Evolutionary conservation across 1,284 basidiomycete genomes (phyloP).

Genomic region (Trichosporon sp.): DNA sequence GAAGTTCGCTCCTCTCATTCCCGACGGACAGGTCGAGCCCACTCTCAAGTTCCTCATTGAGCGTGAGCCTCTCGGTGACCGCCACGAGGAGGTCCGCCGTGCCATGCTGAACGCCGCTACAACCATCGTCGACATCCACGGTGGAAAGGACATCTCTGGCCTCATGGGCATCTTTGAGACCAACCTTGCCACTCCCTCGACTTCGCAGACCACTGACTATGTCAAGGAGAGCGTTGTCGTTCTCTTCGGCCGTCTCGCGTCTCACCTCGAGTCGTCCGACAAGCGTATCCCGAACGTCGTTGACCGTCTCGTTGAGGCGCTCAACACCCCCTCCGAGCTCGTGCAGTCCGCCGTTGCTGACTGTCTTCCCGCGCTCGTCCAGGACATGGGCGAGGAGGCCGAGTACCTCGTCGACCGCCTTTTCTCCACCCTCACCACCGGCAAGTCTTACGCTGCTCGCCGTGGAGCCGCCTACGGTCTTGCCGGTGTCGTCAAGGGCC

Average conservation of each 20-base stretch:
- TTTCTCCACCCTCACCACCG: slow-evolving; percentile 73
- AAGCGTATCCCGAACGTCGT: slow-evolving; percentile 79
- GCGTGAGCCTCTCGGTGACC: slow-evolving; percentile 85
- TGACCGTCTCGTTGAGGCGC: slow-evolving; percentile 83
- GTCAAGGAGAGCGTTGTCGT: slow-evolving; percentile 96
- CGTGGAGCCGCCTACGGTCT: slow-evolving; percentile 96
- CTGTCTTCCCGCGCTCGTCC: slow-evolving; percentile 84
- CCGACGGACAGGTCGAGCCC: slow-evolving; percentile 67
- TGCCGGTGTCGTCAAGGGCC: slow-evolving; percentile 87
- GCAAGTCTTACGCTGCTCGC: slow-evolving; percentile 84
- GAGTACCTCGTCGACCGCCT: slow-evolving; percentile 73
- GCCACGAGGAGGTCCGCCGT: slow-evolving; percentile 75
- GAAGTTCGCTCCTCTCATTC: slow-evolving; percentile 70
- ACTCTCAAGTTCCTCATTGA: slow-evolving; percentile 88
- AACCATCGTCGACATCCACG: slow-evolving; percentile 80
- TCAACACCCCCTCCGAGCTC: slow-evolving; percentile 93
- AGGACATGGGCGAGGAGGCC: slow-evolving; percentile 68
- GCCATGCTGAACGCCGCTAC: slow-evolving; percentile 86
- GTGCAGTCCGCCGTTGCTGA: slow-evolving; percentile 97
- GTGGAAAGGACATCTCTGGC: slow-evolving; percentile 69
- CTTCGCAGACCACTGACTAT: slow-evolving; percentile 75
- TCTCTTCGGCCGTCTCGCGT: slow-evolving; percentile 87
- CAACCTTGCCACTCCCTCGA: slow-evolving; percentile 68
- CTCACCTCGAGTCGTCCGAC: slow-evolving; percentile 79
- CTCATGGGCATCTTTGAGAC: slow-evolving; percentile 85